phyloP scores from a whole-genome alignment of 805 yeast genomes.

The Yarrowia sp. region DNA sequence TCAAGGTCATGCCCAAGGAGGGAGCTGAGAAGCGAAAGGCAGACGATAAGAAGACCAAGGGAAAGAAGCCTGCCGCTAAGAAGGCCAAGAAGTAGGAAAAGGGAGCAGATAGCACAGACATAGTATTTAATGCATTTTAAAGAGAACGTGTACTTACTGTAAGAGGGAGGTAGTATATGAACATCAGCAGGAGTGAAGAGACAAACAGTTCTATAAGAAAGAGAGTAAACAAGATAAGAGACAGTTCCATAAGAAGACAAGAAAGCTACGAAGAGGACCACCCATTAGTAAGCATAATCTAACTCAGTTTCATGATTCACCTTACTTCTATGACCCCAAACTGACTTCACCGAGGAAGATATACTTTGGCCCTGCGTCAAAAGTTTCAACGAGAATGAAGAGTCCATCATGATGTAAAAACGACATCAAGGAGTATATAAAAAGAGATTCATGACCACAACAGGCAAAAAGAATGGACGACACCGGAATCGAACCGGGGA shows the following conservation, averaged over 20 bases:
- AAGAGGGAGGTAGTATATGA: too few species aligned
- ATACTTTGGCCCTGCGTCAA: constrained; percentile 8
- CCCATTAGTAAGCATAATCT: too few species aligned
- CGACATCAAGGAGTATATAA: neutral
- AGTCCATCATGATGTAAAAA: neutral
- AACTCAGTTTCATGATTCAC: too few species aligned
- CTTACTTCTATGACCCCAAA: too few species aligned
- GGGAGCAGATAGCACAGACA: neutral
- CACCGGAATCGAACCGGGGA: constrained; percentile 33
- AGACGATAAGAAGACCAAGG: constrained; percentile 50
- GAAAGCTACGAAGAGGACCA: too few species aligned
- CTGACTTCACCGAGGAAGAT: neutral
- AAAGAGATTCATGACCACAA: neutral
- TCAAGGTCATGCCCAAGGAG: constrained; percentile 65
- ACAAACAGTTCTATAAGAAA: too few species aligned
- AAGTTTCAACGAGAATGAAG: neutral
- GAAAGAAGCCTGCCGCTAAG: constrained; percentile 40
- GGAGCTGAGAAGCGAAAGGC: constrained; percentile 51
- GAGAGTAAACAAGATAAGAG: too few species aligned
- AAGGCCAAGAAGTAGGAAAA: constrained; percentile 41
- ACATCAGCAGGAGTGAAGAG: too few species aligned
- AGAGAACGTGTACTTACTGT: too few species aligned
- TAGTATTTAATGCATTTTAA: neutral
- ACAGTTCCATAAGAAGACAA: too few species aligned
- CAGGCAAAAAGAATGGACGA: constrained; percentile 5